These are phyloP conservation scores for Paramecium sonneborni DNA, from an alignment of 73 alveolate species.

Conservation along the genomic window DNA sequence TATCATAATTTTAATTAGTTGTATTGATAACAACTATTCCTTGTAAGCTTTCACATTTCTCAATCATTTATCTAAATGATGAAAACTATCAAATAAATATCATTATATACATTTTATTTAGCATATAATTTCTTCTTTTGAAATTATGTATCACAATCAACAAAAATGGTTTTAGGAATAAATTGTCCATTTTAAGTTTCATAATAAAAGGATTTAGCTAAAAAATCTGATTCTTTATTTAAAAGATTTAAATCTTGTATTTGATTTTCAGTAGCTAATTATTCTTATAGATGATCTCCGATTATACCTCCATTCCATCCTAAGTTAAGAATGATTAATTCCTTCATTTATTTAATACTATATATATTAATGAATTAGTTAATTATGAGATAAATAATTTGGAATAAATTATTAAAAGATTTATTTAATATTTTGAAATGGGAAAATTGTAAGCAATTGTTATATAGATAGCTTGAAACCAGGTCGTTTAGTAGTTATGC, in stretches of 20 bases:
- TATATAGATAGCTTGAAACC: slow-evolving; percentile 71
- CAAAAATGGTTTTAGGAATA: slow-evolving; percentile 14
- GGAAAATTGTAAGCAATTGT: slow-evolving; percentile 59
- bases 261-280: slow-evolving; percentile 19
- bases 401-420: slow-evolving; percentile 48
- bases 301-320: not conserved
- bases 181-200: slow-evolving; percentile 54
- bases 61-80: not conserved
- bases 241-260: not conserved
- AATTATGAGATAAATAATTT: not conserved
- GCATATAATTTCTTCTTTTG: slow-evolving; percentile 45
- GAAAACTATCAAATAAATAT: not conserved
- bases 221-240: slow-evolving; percentile 22
- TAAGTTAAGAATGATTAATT: not conserved
- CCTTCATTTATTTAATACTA: not conserved
- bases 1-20: not conserved
- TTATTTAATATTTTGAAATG: slow-evolving; percentile 54
- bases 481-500: slow-evolving; percentile 87
- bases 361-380: not conserved
- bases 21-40: not conserved
- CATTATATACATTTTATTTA: not conserved
- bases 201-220: slow-evolving; percentile 23
- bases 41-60: slow-evolving; percentile 8
- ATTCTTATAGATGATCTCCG: not conserved
- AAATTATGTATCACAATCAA: not conserved